Conservation (phyloP, 2,329 filamentous ascomycete species). For the Diaporthe citriasiana region DNA sequence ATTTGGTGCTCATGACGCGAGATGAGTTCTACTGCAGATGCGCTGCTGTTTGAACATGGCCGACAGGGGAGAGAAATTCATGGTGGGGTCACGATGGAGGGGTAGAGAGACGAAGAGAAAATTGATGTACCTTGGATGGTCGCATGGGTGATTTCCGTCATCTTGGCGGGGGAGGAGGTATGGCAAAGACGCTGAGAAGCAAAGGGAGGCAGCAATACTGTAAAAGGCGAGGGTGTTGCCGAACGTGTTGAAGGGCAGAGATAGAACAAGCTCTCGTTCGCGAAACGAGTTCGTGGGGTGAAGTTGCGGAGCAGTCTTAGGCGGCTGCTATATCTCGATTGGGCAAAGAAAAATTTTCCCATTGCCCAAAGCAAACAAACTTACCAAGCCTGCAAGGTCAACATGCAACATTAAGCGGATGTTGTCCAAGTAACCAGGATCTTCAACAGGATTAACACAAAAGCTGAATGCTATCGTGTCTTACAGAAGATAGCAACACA, state of each 20-base stretch:
- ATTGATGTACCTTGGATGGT: conserved; percentile 68
- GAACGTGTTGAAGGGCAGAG: not conserved
- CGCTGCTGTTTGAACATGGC: not conserved
- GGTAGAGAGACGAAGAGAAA: conserved; percentile 48
- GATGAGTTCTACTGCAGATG: not conserved
- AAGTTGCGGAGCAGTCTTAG: conserved; percentile 34
- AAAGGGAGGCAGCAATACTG: not conserved
- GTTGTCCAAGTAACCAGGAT: conserved; percentile 23
- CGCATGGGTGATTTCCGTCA: conserved; percentile 70
- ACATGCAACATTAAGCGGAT: not conserved
- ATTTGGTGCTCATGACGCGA: not conserved
- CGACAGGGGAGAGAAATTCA: not conserved
- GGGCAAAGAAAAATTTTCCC: conserved; percentile 38
- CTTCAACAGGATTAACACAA: not conserved
- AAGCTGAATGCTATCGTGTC: not conserved
- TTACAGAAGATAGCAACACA: conserved; percentile 9
- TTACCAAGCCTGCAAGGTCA: conserved; percentile 10
- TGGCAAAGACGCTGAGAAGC: not conserved
- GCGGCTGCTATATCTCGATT: conserved; percentile 28
- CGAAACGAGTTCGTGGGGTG: conserved; percentile 28
- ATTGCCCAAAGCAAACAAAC: conserved; percentile 31
- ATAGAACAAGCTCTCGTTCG: conserved; percentile 10
- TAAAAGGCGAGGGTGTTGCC: not conserved
- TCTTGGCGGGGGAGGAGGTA: conserved; percentile 45
- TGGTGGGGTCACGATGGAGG: conserved; percentile 46